Evolutionary conservation across 768 basidiomycete species (phyloP), one percentile per base, ranked within the genome.

Genomic region (Macrolepiota fuliginosa): DNA sequence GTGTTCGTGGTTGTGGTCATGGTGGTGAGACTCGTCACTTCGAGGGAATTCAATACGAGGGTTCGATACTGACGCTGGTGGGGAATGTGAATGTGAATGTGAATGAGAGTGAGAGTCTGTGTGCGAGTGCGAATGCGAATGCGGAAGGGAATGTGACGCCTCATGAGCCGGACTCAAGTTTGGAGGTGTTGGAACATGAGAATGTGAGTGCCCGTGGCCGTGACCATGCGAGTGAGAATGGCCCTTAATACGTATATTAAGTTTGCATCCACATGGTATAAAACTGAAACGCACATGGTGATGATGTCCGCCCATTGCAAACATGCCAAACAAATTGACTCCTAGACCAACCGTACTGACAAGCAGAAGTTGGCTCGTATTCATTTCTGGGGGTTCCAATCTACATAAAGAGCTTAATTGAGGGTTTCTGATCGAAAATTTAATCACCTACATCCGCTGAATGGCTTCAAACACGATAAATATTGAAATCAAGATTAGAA

Each of bases 381-480:
- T 96, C 94, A 99, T 99, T 68, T 98, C 95, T 1, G 97, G 97
- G 22, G 97, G 96, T 64, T 96, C 90, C 67, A 96, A 70, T 42
- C 94, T 96, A 61, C 5, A 56, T 36, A 51, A 27, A n/a, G 36
- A 27, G 54, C 22, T 39, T 22, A 24, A 39, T 5, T 40, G 47
- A 39, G 37, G 29, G 19, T 50, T 56, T 19, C 10, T 13, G 37
- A 47, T 51, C 22, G 12, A 29, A 39, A 37, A 27, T n/a, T 3
- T 54, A 24, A 39, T 5, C 11, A 73, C 83, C 69, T 69, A 96
- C 92, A 99, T 82, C 66, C 97, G 83, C 74, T 98, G 94, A 45
- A 98, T 87, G 1, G 96, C 97, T 76, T 99, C 97, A 63, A 99
- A 98, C 39, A 98, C 89, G 71, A 99, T 99, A 73, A 98, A 99